These are phyloP conservation scores for Elaeis oleifera DNA, from an alignment of 202 grass and related monocot species.

Conservation along the genomic window DNA sequence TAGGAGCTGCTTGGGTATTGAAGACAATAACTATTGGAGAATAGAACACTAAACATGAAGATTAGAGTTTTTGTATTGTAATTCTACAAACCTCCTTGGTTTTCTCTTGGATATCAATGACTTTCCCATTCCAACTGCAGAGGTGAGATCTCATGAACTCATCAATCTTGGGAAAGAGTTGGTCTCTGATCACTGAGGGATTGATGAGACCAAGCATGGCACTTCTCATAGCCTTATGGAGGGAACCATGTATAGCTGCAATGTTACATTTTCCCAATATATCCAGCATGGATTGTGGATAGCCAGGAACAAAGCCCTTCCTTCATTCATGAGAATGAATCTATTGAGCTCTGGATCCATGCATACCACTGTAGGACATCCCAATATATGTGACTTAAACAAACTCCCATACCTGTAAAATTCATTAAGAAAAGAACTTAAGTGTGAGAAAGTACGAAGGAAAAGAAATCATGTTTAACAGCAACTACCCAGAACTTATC, in stretches of 20 bases:
- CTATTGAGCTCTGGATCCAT: constrained; percentile 44
- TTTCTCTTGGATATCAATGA: constrained; percentile 40
- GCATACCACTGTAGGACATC: constrained; percentile 36
- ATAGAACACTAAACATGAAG: no score
- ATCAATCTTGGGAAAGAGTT: constrained; percentile 33
- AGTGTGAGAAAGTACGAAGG: not conserved
- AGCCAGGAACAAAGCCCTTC: constrained; percentile 37
- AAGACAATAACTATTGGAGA: no score
- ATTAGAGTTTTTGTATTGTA: not conserved
- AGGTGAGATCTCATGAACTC: constrained; percentile 35
- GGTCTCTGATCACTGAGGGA: constrained; percentile 31
- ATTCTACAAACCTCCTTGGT: constrained; percentile 32
- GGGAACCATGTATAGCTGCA: constrained; percentile 20
- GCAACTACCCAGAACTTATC: no score
- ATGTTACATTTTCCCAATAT: constrained; percentile 36
- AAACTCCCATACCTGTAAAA: constrained; percentile 29
- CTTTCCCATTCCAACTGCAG: constrained; percentile 8
- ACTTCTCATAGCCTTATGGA: constrained; percentile 34
- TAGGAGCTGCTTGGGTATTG: no score
- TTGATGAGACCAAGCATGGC: constrained; percentile 23
- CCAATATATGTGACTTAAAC: constrained; percentile 40
- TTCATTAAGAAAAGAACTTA: not conserved
- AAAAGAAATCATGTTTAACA: not conserved
- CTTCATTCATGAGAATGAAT: constrained; percentile 34
- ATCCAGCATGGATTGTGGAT: constrained; percentile 38